Evolutionary conservation across 495 filamentous ascomycete species (phyloP).

Genomic region (Aspergillus mulundensis): DNA sequence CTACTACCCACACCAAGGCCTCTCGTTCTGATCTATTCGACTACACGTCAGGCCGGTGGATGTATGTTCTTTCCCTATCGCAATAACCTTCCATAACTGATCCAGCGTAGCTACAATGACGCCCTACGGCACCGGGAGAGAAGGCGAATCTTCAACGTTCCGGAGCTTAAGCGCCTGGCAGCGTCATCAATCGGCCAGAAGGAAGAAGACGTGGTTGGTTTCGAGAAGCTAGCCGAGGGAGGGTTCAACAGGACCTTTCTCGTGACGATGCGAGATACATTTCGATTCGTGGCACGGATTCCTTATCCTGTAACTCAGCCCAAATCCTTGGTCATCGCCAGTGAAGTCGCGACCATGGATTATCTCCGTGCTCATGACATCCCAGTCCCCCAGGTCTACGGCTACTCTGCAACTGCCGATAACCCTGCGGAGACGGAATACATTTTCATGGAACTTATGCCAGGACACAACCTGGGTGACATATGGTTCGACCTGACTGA

Average conservation of each 20-base stretch:
- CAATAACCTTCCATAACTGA: not conserved
- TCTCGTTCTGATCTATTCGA: not conserved
- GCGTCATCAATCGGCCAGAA: slow-evolving; percentile 11
- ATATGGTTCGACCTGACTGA: slow-evolving; percentile 17
- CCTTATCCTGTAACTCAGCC: slow-evolving; percentile 19
- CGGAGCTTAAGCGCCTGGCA: slow-evolving; percentile 25
- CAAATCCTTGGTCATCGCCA: slow-evolving; percentile 20
- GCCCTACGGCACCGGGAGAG: slow-evolving; percentile 15
- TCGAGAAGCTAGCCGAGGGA: slow-evolving; percentile 32
- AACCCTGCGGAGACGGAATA: slow-evolving; percentile 11
- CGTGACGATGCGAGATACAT: slow-evolving; percentile 22
- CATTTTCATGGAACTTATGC: slow-evolving; percentile 13
- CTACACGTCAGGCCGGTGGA: slow-evolving; percentile 7
- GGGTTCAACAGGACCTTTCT: slow-evolving; percentile 29
- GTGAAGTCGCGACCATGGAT: slow-evolving; percentile 36
- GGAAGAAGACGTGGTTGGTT: slow-evolving; percentile 13
- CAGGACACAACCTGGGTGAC: slow-evolving; percentile 7
- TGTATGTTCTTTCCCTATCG: not conserved
- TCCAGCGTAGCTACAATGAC: slow-evolving; percentile 22
- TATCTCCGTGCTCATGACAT: slow-evolving; percentile 24
- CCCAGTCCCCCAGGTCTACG: slow-evolving; percentile 24
- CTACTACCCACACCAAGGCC: too few relatives aligned
- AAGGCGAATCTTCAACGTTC: slow-evolving; percentile 22
- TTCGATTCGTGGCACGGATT: slow-evolving; percentile 20
- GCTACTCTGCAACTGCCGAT: not conserved